phyloP scores from a whole-genome alignment of 176 grass and related monocot genomes.

The Lolium multiflorum region DNA sequence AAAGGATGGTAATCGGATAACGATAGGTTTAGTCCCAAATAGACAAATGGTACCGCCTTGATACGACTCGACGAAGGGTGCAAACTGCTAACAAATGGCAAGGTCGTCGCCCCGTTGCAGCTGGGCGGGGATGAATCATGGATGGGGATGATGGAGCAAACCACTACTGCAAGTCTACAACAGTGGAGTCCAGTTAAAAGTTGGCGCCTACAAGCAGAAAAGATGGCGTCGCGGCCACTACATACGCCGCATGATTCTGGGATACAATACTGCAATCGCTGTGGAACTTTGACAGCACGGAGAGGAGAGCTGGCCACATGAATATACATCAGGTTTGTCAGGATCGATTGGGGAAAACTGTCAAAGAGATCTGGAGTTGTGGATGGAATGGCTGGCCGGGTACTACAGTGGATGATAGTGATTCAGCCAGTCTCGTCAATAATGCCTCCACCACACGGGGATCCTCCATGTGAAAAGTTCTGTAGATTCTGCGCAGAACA shows the following conservation, averaged over 20 bases:
- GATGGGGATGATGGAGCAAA: conserved; percentile 11
- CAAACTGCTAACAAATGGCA: neutral
- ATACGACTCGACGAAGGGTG: neutral
- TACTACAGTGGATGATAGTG: neutral
- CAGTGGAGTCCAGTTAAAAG: conserved; percentile 43
- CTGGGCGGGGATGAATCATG: neutral
- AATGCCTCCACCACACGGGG: conserved; percentile 28
- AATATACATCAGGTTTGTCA: neutral
- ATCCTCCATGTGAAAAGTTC: conserved; percentile 37
- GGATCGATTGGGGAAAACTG: conserved; percentile 35
- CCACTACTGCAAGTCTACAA: conserved; percentile 10
- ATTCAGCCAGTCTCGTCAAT: conserved; percentile 30
- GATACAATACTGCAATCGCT: neutral
- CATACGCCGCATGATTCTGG: neutral
- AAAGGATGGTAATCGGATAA: neutral
- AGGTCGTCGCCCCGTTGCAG: neutral
- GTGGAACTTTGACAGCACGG: neutral
- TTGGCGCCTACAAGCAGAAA: conserved; percentile 8
- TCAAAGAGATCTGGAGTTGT: conserved; percentile 25
- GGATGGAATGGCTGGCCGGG: neutral
- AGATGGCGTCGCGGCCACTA: conserved; percentile 2
- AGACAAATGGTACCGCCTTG: neutral
- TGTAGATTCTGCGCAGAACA: neutral
- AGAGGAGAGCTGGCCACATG: neutral
- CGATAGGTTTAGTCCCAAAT: neutral